Evolutionary conservation across 1,284 basidiomycete species (phyloP).

Genomic region (Tylopilus sp.): DNA sequence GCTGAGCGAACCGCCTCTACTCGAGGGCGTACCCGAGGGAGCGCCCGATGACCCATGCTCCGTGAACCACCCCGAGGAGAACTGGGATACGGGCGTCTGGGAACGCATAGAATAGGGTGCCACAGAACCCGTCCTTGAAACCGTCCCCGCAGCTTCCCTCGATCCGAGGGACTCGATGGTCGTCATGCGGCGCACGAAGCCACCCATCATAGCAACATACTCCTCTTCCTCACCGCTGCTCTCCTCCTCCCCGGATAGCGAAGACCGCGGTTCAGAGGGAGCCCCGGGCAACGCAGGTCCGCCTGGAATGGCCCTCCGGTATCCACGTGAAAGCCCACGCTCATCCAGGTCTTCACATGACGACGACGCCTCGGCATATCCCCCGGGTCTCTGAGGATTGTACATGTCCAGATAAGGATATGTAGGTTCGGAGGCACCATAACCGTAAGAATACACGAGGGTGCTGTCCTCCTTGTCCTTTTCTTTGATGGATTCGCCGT

Average conservation of each 20-base stretch:
- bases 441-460: constrained; percentile 26
- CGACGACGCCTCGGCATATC: constrained; percentile 3
- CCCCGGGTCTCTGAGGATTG: constrained; percentile 17
- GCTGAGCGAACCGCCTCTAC: constrained; percentile 15
- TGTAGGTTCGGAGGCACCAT: constrained; percentile 22
- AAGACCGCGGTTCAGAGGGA: constrained; percentile 18
- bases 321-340: constrained; percentile 4
- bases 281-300: constrained; percentile 10
- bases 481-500: constrained; percentile 18
- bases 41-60: constrained; percentile 13
- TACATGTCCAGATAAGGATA: constrained; percentile 34
- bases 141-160: constrained; percentile 36
- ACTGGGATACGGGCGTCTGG: constrained; percentile 18
- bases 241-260: constrained; percentile 11
- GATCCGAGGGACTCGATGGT: constrained; percentile 74
- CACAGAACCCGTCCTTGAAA: constrained; percentile 22
- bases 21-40: constrained; percentile 5
- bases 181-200: constrained; percentile 63
- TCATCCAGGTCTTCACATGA: constrained; percentile 8
- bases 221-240: constrained; percentile 40
- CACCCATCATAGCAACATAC: constrained; percentile 54
- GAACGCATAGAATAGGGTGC: constrained; percentile 18
- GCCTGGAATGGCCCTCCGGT: constrained; percentile 7
- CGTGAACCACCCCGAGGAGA: constrained; percentile 27
- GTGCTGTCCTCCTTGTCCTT: constrained; percentile 4